A percentile compares a stretch with the other conserved stretches of the same genome.
These are phyloP conservation scores for Prunus davidiana DNA, from an alignment of 306 rosid species.

Conservation along the genomic window DNA sequence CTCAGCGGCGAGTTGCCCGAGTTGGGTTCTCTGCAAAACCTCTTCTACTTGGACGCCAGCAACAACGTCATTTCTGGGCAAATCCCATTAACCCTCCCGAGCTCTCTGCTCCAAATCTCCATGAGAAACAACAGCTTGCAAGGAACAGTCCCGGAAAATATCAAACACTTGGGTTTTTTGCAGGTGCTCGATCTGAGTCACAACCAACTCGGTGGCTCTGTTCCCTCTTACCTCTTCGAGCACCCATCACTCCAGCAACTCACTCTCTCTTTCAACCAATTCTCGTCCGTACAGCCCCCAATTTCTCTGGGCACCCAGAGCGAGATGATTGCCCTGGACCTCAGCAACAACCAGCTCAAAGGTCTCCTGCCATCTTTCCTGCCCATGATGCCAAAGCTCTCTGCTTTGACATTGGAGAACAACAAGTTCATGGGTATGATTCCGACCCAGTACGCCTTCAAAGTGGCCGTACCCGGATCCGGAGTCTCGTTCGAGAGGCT, in stretches of 20 bases:
- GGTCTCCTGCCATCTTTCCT: constrained; percentile 62
- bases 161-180: constrained; percentile 31
- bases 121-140: constrained; percentile 60
- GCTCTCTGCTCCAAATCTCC: constrained; percentile 54
- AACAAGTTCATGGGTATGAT: constrained; percentile 66
- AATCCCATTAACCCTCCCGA: constrained; percentile 44
- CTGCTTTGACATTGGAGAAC: constrained; percentile 71
- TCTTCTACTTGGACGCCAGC: constrained; percentile 52
- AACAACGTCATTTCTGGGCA: constrained; percentile 45
- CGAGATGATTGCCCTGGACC: constrained; percentile 62
- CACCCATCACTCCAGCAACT: constrained; percentile 69
- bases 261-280: constrained; percentile 60
- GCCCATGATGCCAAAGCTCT: constrained; percentile 61
- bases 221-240: constrained; percentile 48
- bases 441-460: constrained; percentile 70
- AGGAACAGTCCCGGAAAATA: constrained; percentile 27
- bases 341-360: constrained; percentile 55
- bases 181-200: constrained; percentile 68
- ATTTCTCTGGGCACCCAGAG: constrained; percentile 18
- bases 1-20: constrained; percentile 55
- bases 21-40: constrained; percentile 37
- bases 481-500: constrained; percentile 65
- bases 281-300: constrained; percentile 43
- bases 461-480: constrained; percentile 40
- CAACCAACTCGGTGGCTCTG: constrained; percentile 47